Conservation (phyloP, 352 stramenopile species). For the Albugo candida region DNA sequence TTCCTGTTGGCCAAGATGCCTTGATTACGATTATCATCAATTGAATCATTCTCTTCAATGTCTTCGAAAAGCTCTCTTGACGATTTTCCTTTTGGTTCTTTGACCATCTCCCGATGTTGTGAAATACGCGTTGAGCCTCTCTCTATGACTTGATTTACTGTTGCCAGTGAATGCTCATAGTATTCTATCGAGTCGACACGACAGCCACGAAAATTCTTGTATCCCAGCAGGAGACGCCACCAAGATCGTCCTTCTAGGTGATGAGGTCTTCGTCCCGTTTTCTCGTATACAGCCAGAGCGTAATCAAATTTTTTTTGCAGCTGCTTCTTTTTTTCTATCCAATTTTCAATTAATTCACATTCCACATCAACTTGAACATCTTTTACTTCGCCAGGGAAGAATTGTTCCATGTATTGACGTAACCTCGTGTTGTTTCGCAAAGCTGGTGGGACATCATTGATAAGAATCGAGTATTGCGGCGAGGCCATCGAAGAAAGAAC, state of each 20-base stretch:
- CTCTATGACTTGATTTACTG: too few species aligned
- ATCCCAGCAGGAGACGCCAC: constrained; percentile 20
- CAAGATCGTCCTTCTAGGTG: constrained; percentile 19
- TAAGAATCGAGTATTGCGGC: constrained; percentile 48
- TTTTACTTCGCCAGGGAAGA: constrained; percentile 41
- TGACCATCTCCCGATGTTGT: constrained; percentile 37
- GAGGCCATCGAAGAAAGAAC: constrained; percentile 29
- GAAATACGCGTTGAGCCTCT: constrained; percentile 14
- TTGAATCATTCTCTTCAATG: constrained; percentile 28
- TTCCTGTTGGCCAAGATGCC: neutral
- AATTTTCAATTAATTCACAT: constrained; percentile 28
- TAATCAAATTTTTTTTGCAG: constrained; percentile 28
- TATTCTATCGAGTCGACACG: constrained; percentile 34
- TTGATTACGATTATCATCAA: constrained; percentile 47
- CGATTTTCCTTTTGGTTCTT: constrained; percentile 20
- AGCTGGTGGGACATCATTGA: constrained; percentile 42
- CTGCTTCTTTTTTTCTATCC: constrained; percentile 28
- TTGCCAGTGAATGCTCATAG: constrained; percentile 29
- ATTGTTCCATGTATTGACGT: constrained; percentile 43
- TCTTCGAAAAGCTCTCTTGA: constrained; percentile 6
- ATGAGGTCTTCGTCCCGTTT: constrained; percentile 17
- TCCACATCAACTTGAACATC: constrained; percentile 54
- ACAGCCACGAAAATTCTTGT: constrained; percentile 14
- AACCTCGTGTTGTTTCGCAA: constrained; percentile 36
- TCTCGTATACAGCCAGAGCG: constrained; percentile 26